Conservation (phyloP, 208 protist species). For the Porcisia hertigi region DNA sequence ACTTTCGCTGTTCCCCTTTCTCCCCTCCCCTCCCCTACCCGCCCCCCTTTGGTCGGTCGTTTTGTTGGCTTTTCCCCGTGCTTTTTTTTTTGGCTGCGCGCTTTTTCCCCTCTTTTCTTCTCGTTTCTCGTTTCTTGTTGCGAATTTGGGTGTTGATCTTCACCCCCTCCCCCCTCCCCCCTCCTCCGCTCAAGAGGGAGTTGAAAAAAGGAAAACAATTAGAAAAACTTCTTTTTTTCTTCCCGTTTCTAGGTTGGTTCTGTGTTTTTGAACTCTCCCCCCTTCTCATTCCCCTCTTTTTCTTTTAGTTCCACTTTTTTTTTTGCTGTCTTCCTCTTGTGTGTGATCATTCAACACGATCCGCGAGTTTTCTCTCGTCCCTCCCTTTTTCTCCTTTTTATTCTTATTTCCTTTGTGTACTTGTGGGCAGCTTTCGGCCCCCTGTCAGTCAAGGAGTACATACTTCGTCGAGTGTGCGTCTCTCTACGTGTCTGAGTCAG, state of each 20-base stretch:
- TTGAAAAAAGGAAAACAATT: not conserved
- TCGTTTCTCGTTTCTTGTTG: not conserved
- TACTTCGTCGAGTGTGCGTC: not conserved
- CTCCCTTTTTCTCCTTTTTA: not conserved
- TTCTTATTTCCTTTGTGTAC: not conserved
- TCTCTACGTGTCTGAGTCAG: slow-evolving; percentile 3
- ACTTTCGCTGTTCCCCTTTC: not conserved
- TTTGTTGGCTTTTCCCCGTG: no score
- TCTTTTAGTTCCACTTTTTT: not conserved
- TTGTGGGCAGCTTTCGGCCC: no score
- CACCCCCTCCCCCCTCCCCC: not conserved
- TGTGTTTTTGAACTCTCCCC: no score
- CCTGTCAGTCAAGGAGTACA: no score
- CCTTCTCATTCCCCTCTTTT: no score
- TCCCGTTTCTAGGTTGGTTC: not conserved
- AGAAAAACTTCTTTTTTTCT: not conserved
- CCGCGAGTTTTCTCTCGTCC: not conserved
- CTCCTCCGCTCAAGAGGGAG: not conserved
- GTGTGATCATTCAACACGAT: not conserved
- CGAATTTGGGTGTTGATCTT: not conserved
- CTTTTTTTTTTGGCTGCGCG: no score
- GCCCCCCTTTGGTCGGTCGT: no score
- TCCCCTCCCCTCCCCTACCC: slow-evolving; percentile 1
- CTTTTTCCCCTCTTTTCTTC: not conserved
- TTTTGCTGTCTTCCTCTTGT: not conserved